These are phyloP conservation scores for Lactarius evosmus DNA, from an alignment of 768 basidiomycete genomes.

Conservation along the genomic window DNA sequence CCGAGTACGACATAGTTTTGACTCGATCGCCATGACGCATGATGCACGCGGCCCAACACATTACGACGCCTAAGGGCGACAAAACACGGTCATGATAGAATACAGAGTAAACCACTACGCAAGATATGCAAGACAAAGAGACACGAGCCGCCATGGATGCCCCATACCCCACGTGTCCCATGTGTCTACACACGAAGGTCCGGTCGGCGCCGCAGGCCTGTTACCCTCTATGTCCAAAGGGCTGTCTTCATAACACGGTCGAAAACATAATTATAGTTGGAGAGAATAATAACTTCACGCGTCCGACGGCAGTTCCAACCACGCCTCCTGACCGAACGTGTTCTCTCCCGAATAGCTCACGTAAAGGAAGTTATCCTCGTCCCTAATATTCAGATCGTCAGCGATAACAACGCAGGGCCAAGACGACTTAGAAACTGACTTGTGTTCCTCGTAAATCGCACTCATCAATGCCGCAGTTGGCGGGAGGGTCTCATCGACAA, in stretches of 20 bases:
- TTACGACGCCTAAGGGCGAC: constrained; percentile 7
- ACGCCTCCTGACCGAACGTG: constrained; percentile 62
- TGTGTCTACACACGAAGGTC: constrained; percentile 6
- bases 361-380: constrained; percentile 98
- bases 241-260: constrained; percentile 18
- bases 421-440: constrained; percentile 46
- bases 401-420: neutral
- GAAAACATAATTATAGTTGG: constrained; percentile 24
- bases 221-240: constrained; percentile 19
- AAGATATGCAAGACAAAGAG: constrained; percentile 25
- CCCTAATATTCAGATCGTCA: constrained; percentile 49
- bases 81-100: constrained; percentile 23
- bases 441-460: constrained; percentile 99
- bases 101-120: constrained; percentile 23
- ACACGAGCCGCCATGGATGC: constrained; percentile 11
- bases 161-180: neutral
- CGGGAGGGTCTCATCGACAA: constrained; percentile 97
- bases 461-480: constrained; percentile 99
- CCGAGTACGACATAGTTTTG: too few relatives aligned
- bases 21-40: too few relatives aligned
- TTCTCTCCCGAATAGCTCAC: constrained; percentile 99
- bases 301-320: constrained; percentile 28
- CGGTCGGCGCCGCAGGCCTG: neutral
- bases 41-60: constrained; percentile 4
- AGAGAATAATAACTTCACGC: constrained; percentile 17